Evolutionary conservation across 202 grass and related monocot genomes (phyloP).

Genomic region (Digitaria exilis): DNA sequence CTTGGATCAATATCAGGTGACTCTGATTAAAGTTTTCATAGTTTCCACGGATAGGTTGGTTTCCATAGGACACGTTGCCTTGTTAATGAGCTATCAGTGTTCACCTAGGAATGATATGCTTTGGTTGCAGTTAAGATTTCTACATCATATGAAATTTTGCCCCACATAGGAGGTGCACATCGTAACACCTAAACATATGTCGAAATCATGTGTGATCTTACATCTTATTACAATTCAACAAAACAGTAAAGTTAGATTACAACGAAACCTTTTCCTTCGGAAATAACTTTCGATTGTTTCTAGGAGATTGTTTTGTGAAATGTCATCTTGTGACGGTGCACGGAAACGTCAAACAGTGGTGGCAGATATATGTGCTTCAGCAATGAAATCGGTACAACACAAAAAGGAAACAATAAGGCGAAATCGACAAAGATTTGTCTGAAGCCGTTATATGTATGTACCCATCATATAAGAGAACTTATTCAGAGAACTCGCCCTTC

Average conservation of each 20-base stretch:
- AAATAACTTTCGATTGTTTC: neutral
- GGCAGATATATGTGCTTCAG: neutral
- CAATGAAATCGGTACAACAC: neutral
- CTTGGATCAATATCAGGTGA: too few relatives aligned
- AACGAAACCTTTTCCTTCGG: neutral
- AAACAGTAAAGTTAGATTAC: neutral
- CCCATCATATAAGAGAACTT: too few relatives aligned
- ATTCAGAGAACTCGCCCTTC: too few relatives aligned
- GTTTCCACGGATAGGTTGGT: too few relatives aligned
- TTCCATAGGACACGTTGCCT: too few relatives aligned
- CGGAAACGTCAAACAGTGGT: neutral
- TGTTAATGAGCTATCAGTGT: too few relatives aligned
- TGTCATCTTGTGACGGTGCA: neutral
- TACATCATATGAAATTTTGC: neutral
- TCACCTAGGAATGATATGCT: neutral
- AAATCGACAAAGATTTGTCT: neutral
- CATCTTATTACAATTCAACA: neutral
- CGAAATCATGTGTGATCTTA: neutral
- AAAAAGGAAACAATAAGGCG: neutral
- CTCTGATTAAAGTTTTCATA: too few relatives aligned
- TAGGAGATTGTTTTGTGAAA: neutral
- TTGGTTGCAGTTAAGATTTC: neutral
- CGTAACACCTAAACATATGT: neutral
- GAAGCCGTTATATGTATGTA: neutral
- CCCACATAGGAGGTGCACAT: neutral